Base-by-base conservation (phyloP, 2,329 filamentous ascomycete genomes). In the Exophiala mesophila region DNA sequence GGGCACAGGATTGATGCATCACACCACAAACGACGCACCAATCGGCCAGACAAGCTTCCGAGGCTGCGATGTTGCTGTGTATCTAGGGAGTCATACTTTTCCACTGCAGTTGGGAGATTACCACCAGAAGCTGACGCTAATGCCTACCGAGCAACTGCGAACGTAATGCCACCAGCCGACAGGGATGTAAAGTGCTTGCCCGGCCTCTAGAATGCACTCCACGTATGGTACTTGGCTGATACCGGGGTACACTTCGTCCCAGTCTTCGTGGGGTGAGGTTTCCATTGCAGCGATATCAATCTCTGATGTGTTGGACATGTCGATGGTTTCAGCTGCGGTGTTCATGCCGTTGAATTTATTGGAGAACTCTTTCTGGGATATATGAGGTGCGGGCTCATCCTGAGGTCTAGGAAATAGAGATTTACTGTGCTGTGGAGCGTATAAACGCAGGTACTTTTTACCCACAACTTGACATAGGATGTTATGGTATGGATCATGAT, bases 81-180 rank as follows among this genome's bases (percentile, higher is more conserved):
- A n/a, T n/a, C n/a, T n/a, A n/a, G n/a, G n/a, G n/a, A n/a, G n/a
- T n/a, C n/a, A n/a, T n/a, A n/a, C n/a, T n/a, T n/a, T n/a, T n/a
- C n/a, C n/a, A n/a, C n/a, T n/a, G n/a, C n/a, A n/a, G n/a, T n/a
- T n/a, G n/a, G n/a, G n/a, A n/a, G n/a, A n/a, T 46, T 37, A 53
- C 85, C 87, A 98, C 92, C 92, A 98, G 59, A 96, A 97, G 59
- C 88, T 96, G 9, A 97, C 88, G 54, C 89, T 96, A 58, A 94
- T 89, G 59, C 90, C 95, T 15, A 86, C 78, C 43, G 80, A 88
- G 57, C 97, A 61, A 36, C 88, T 88, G 46, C 85, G 74, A 3
- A 97, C 86, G 63, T 96, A 97, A 69, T 98, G 92, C 92, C 92
- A 98, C 90, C 92, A 98, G 1, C 90, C 92, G 4, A 87, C 74